These are phyloP conservation scores for Salinomyces thailandicus DNA, from an alignment of 2,329 filamentous ascomycete genomes.

Conservation along the genomic window DNA sequence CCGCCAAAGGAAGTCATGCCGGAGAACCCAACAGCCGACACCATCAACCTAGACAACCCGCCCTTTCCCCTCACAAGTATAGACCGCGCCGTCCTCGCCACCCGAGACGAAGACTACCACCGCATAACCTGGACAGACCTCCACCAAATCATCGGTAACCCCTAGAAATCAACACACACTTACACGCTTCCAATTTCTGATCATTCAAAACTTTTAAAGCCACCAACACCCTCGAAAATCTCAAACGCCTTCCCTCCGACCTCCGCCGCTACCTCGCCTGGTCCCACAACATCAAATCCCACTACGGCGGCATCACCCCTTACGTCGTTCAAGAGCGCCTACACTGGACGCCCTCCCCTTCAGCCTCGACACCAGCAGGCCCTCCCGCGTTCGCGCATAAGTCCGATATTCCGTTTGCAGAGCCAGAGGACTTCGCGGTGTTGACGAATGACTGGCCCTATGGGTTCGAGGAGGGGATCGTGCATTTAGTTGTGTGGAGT, in stretches of 20 bases:
- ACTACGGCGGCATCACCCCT: conserved; percentile 46
- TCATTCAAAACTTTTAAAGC: conserved; percentile 15
- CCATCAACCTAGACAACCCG: conserved; percentile 23
- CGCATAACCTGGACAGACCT: conserved; percentile 44
- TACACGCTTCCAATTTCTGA: background rate
- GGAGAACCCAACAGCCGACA: conserved; percentile 9
- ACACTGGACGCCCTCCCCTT: conserved; percentile 33
- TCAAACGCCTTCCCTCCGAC: conserved; percentile 50
- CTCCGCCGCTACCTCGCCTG: conserved; percentile 50
- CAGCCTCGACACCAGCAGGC: conserved; percentile 6
- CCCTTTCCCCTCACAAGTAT: conserved; percentile 40
- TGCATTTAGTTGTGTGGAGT: conserved; percentile 49
- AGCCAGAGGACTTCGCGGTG: conserved; percentile 45
- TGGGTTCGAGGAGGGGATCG: conserved; percentile 43
- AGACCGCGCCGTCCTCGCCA: conserved; percentile 40
- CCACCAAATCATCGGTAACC: conserved; percentile 41
- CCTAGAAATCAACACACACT: background rate
- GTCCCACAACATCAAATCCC: conserved; percentile 43
- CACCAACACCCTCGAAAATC: conserved; percentile 43
- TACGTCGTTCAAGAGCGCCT: conserved; percentile 48
- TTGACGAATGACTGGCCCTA: conserved; percentile 56
- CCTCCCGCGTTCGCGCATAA: conserved; percentile 31
- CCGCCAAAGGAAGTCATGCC: no score
- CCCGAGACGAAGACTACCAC: conserved; percentile 43
- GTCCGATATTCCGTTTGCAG: conserved; percentile 43